phyloP scores from a whole-genome alignment of 2,329 filamentous ascomycete genomes.

The Ceratocystis colombiana region DNA sequence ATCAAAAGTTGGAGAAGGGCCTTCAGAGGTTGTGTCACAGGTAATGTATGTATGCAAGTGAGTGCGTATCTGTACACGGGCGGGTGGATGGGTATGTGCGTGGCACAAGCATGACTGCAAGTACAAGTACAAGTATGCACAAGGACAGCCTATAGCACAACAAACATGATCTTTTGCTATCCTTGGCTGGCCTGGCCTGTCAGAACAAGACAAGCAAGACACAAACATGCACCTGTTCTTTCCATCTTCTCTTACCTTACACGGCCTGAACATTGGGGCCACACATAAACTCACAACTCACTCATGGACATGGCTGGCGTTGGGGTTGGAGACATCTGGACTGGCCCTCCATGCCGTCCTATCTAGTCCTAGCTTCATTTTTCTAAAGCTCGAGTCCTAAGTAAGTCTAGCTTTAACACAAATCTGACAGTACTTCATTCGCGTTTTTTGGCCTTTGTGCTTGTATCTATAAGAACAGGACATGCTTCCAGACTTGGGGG shows the following conservation, averaged over 20 bases:
- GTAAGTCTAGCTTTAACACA: neutral
- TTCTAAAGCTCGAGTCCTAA: neutral
- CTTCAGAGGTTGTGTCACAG: neutral
- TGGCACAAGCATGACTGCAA: neutral
- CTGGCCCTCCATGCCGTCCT: neutral
- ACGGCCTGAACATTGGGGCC: too few species aligned
- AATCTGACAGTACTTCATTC: conserved; percentile 5
- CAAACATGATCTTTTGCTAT: too few species aligned
- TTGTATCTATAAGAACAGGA: neutral
- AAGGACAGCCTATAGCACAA: neutral
- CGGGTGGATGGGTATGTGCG: neutral
- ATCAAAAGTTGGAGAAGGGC: neutral
- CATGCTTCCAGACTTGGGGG: neutral
- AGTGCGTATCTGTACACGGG: neutral
- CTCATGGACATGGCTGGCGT: neutral
- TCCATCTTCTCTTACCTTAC: too few species aligned
- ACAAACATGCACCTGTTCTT: too few species aligned
- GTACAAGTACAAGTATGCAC: neutral
- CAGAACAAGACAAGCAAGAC: too few species aligned
- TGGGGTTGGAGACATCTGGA: neutral
- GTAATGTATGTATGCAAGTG: neutral
- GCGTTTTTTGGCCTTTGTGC: neutral
- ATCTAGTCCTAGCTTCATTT: neutral
- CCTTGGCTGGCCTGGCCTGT: too few species aligned
- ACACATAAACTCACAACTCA: too few species aligned